Conservation (phyloP, 2,329 filamentous ascomycete genomes). For the Phialophora tarda region DNA sequence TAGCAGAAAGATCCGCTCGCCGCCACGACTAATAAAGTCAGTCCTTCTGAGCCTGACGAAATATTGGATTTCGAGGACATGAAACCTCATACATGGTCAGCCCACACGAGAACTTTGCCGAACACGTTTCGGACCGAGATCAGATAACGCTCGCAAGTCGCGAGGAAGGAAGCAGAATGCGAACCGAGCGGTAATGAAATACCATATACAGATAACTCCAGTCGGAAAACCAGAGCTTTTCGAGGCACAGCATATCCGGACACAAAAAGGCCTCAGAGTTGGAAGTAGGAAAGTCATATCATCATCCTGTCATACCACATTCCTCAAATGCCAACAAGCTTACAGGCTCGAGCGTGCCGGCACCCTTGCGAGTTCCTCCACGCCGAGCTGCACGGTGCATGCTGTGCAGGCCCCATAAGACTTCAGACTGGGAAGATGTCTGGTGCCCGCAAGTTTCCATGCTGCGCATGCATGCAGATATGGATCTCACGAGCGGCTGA, state of each 20-base stretch:
- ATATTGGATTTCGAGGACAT: background rate
- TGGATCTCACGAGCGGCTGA: constrained; percentile 7
- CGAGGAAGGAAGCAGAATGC: background rate
- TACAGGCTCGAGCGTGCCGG: background rate
- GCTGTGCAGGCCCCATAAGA: constrained; percentile 11
- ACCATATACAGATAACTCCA: background rate
- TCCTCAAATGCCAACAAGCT: constrained; percentile 6
- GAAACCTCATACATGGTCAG: background rate
- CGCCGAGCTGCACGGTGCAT: constrained; percentile 14
- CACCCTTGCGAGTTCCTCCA: background rate
- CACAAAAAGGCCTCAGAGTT: background rate
- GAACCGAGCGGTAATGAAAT: background rate
- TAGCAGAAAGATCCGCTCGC: background rate
- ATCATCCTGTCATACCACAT: constrained; percentile 17
- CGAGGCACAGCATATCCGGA: background rate
- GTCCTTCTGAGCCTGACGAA: background rate
- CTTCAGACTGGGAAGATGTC: constrained; percentile 9
- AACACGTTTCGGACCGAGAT: background rate
- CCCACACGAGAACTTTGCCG: background rate
- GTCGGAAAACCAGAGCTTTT: background rate
- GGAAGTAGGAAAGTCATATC: constrained; percentile 8
- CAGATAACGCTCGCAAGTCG: background rate
- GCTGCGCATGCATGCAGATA: constrained; percentile 8
- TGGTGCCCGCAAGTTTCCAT: constrained; percentile 20
- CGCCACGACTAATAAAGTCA: background rate